A percentile compares a stretch with the other conserved stretches of the same genome.
Evolutionary conservation across 352 stramenopile species (phyloP).

Genomic region (Phytopythium oedochilum): DNA sequence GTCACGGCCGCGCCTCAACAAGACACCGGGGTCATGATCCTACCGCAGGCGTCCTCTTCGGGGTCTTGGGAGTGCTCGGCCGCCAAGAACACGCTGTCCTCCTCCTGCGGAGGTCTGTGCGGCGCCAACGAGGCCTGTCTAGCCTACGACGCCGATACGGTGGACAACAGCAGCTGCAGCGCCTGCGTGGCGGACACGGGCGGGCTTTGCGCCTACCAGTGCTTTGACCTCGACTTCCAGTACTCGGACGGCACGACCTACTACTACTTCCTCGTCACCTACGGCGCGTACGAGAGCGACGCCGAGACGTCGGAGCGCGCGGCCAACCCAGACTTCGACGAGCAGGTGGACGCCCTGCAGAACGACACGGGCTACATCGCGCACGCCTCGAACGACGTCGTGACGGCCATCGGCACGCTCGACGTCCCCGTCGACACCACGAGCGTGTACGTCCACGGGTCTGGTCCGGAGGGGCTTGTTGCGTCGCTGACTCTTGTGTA

Average conservation of each 20-base stretch:
- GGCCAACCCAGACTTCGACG: constrained; percentile 5
- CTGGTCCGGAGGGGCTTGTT: too few species aligned
- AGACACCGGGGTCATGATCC: too few species aligned
- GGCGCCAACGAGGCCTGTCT: constrained; percentile 13
- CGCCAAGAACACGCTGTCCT: constrained; percentile 7
- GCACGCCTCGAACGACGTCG: constrained; percentile 19
- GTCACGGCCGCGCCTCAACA: too few species aligned
- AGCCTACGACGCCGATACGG: constrained; percentile 7
- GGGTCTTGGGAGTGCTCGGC: not conserved
- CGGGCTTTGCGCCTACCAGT: constrained; percentile 12
- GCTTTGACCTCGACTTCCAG: constrained; percentile 1
- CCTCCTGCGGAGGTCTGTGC: constrained; percentile 12
- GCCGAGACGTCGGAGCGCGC: constrained; percentile 13
- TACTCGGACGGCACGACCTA: constrained; percentile 2
- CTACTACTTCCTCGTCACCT: constrained; percentile 20
- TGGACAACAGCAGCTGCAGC: constrained; percentile 9
- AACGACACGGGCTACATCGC: constrained; percentile 17
- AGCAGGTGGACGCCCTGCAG: constrained; percentile 8
- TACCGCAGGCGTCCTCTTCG: too few species aligned
- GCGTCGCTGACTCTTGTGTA: not conserved
- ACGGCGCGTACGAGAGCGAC: constrained; percentile 20
- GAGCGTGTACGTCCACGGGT: constrained; percentile 16
- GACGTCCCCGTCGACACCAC: constrained; percentile 11
- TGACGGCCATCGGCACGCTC: constrained; percentile 12
- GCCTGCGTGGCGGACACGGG: constrained; percentile 10